Evolutionary conservation across 202 grass and related monocot species (phyloP).

Genomic region (Cymbopogon flexuosus): DNA sequence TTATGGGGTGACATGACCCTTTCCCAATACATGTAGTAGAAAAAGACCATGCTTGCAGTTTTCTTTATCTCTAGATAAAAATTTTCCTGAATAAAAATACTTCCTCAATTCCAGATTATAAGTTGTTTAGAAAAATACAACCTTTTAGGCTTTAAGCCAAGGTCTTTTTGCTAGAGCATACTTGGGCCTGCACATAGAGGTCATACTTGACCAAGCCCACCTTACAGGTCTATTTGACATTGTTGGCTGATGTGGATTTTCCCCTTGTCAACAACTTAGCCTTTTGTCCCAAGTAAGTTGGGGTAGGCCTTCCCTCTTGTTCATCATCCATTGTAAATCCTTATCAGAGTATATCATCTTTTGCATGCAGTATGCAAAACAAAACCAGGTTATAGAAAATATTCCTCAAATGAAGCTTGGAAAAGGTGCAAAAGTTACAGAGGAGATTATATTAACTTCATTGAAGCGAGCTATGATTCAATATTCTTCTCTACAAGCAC

Average conservation of each 20-base stretch:
- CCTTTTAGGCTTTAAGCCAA: too few species aligned
- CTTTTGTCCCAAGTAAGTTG: too few species aligned
- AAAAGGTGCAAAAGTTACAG: not conserved
- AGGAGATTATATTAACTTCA: not conserved
- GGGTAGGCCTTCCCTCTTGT: not conserved
- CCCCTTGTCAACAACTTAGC: not conserved
- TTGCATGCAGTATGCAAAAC: slow-evolving; percentile 22
- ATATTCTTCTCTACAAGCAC: slow-evolving; percentile 5
- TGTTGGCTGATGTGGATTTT: not conserved
- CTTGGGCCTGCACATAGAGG: not conserved
- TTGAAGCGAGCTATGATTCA: slow-evolving; percentile 5
- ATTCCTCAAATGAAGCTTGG: not conserved
- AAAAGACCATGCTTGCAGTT: too few species aligned
- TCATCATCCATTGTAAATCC: not conserved
- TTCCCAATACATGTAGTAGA: too few species aligned
- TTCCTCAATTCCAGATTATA: too few species aligned
- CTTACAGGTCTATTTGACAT: not conserved
- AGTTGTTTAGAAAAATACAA: too few species aligned
- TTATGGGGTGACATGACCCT: too few species aligned
- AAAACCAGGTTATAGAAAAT: not conserved
- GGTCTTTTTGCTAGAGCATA: not conserved
- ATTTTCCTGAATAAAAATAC: too few species aligned
- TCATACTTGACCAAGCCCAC: not conserved
- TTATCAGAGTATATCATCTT: not conserved
- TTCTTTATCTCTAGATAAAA: too few species aligned